Base-by-base conservation (phyloP, 1,139 yeast genomes). In the Yamadazyma pseudoaaseri region DNA sequence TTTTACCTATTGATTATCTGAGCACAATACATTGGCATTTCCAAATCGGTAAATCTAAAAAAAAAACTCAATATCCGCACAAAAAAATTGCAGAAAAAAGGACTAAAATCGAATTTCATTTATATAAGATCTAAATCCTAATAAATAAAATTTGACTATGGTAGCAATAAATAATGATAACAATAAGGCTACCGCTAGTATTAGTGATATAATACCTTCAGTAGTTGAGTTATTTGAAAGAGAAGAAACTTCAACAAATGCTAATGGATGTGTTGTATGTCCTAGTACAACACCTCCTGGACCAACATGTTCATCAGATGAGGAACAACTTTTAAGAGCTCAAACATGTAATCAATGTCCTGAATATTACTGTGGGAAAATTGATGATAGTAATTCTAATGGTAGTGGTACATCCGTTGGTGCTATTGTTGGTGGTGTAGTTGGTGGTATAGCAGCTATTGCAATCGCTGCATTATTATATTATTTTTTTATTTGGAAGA, bases 361-460 rank as follows among this genome's bases (percentile, higher is more conserved):
- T 0, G 52, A 57, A 12, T 69, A 73, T n/a, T 69, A 67, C 43
- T 83, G 90, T 55, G 58, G 61, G 2, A 49, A 52, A 2, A 35
- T 42, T 13, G 34, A 31, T 18, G 50, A 45, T 13, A 25, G 30
- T 4, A 27, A 35, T 14, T 33, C 36, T 5, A 28, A 45, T 5
- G 31, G 47, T 13, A 27, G 40, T 10, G 34, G 41, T 8, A 45
- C 56, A 6, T 60, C 63, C 3, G 48, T 62, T 9, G 86, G 86
- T 13, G 85, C 79, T 2, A 73, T 81, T 2, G 78, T 79, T 0
- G 89, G 86, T 5, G 86, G 86, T 17, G 78, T 77, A 2, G 66
- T 75, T 2, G 85, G 81, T 8, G 77, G 76, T 6, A 58, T 70
- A 3, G 67, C 62, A 3, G 48, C 35, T 5, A 48, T 73, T 2